Evolutionary conservation across 2,329 filamentous ascomycete genomes (phyloP), one percentile per base, ranked within the genome.

Genomic region (Ophiostoma himal-ulmi): DNA sequence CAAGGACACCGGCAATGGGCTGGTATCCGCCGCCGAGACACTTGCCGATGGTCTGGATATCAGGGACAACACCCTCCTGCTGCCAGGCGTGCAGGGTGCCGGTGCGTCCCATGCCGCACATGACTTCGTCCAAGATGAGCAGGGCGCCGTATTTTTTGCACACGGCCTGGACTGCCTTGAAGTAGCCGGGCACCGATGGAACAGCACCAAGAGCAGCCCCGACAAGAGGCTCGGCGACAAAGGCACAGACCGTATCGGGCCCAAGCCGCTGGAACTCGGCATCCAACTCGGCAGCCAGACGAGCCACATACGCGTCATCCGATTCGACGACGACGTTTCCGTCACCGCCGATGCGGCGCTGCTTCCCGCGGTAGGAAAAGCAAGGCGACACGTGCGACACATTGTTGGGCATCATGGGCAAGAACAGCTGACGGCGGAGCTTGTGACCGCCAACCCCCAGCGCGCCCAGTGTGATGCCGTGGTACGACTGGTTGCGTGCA

Each of bases 161-260:
- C 0, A 90, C 79, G 0, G 77, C 75, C 68, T 83, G 81, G 71
- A 88, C 82, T 0, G 83, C 84, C 36, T 64, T 60, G 41, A 73
- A 71, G 41, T 89, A 90, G 0, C 85, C 86, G 1, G 77, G 75
- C 0, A 84, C 78, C 0, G 86, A 75, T 0, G 85, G 80, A 0
- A 85, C 82, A 69, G 83, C 85, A 2, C 86, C 87, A 1, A 84
- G 76, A 0, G 83, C 26, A 3, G 91, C 89, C 2, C 91, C 90
- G 17, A 91, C 89, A 1, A 94, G 83, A 0, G 91, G 88, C 77
- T 94, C 91, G 1, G 89, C 88, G 34, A 93, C 83, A 75, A 94
- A 92, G 0, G 88, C 90, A 69, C 87, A 89, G 0, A 93, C 88
- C 0, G 82, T 90, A 0, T 87, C 82, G 0, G 89, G 85, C 0